Evolutionary conservation across 495 filamentous ascomycete species (phyloP).

Genomic region (Usnea hakonensis): DNA sequence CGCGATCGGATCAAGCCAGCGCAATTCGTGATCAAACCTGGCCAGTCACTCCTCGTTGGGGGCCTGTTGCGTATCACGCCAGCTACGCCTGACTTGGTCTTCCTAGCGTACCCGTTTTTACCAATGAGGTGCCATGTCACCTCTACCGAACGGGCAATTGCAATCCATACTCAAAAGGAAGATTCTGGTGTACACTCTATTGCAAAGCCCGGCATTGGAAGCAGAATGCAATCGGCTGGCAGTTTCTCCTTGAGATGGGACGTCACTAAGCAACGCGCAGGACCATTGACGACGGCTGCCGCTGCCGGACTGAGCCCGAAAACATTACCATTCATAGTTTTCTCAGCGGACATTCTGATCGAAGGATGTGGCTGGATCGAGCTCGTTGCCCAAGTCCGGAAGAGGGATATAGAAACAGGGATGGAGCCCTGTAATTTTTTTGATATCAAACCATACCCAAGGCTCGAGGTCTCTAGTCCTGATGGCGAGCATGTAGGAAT

Average conservation of each 20-base stretch:
- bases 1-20: conserved; percentile 56
- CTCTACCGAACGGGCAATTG: conserved; percentile 66
- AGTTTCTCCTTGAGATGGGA: conserved; percentile 68
- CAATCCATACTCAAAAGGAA: conserved; percentile 49
- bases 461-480: conserved; percentile 78
- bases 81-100: conserved; percentile 48
- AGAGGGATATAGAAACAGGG: conserved; percentile 29
- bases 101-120: conserved; percentile 73
- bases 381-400: conserved; percentile 70
- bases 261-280: conserved; percentile 63
- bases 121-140: conserved; percentile 67
- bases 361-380: conserved; percentile 94
- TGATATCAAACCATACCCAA: conserved; percentile 43
- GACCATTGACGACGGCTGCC: conserved; percentile 46
- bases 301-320: conserved; percentile 47
- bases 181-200: conserved; percentile 53
- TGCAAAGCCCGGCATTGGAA: conserved; percentile 46
- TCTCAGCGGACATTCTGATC: conserved; percentile 76
- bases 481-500: conserved; percentile 66
- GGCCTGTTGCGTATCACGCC: conserved; percentile 86
- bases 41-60: conserved; percentile 73
- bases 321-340: conserved; percentile 65
- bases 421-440: conserved; percentile 4
- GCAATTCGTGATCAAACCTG: conserved; percentile 62
- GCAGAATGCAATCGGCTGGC: conserved; percentile 58